Base-by-base conservation (phyloP, 106 monocot genomes). In the Dioscorea dumetorum region DNA sequence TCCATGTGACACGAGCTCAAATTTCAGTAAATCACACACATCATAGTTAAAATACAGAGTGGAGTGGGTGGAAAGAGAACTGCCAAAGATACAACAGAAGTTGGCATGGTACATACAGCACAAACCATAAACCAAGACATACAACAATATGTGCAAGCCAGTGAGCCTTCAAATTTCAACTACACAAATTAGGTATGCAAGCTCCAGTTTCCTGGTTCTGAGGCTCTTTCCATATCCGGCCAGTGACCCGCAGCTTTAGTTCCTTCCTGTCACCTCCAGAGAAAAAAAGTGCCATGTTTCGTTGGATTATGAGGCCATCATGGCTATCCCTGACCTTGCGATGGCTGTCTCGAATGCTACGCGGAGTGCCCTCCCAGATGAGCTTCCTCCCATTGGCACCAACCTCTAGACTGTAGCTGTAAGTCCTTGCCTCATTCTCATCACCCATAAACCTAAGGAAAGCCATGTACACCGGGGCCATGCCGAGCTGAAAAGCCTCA, bases 311-410 rank as follows among this genome's bases (percentile, higher is more conserved):
- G 5, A 54, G 54, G 12, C 54, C 54, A 54, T 54, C 54, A 54
- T 54, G 54, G 54, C 54, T 54, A 54, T 54, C 54, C 54, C 54
- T 16, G 13, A 54, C 54, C 54, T 54, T 54, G 54, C 54, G 54
- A 19, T 54, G 54, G 54, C 54, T 54, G 54, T 54, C 54, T 15
- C 54, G 54, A 19, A 54, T 54, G 12, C 54, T 54, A 16, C 54
- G 54, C 2, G 54, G 54, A 19, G 54, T 54, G 5, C 54, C 54
- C 54, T 54, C 54, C 54, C 54, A 54, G 15, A 54, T 54, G 54
- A 54, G 54, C 54, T 54, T 54, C 54, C 54, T 54, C 15, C 54
- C 54, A 19, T 54, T 54, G 54, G 54, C 54, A 54, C 54, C 54
- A 15, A 54, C 54, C 54, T 54, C 54, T 18, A 54, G 54, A 19